Percentiles rank a stretch among this genome's conserved stretches.
Evolutionary conservation across 2,329 filamentous ascomycete species (phyloP).

Genomic region (Fusarium verticillioides): DNA sequence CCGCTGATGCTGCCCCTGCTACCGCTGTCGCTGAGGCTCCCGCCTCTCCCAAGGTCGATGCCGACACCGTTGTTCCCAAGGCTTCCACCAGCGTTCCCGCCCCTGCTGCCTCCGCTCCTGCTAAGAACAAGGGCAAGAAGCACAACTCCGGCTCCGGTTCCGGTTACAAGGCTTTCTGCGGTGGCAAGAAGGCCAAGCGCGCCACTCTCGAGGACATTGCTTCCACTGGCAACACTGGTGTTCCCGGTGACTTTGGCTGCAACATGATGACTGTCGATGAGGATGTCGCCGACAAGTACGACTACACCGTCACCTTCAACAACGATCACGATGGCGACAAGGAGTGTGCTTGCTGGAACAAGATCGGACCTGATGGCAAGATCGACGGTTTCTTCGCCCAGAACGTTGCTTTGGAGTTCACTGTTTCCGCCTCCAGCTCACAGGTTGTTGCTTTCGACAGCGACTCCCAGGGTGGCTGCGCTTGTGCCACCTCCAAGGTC

Average conservation of each 20-base stretch:
- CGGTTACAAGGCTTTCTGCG: constrained; percentile 50
- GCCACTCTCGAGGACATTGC: constrained; percentile 59
- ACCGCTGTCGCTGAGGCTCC: constrained; percentile 5
- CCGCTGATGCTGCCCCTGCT: background rate
- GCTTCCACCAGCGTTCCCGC: background rate
- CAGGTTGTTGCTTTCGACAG: constrained; percentile 58
- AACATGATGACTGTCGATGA: constrained; percentile 60
- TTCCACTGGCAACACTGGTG: constrained; percentile 61
- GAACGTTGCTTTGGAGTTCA: constrained; percentile 55
- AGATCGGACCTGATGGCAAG: constrained; percentile 58
- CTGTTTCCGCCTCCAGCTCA: constrained; percentile 50
- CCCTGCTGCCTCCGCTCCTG: background rate
- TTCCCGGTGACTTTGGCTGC: constrained; percentile 57
- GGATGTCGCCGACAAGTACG: constrained; percentile 53
- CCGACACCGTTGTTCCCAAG: constrained; percentile 8
- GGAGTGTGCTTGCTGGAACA: constrained; percentile 61
- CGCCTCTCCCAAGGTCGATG: background rate
- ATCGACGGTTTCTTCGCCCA: constrained; percentile 63
- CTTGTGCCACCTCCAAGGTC: constrained; percentile 53
- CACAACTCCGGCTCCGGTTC: constrained; percentile 31
- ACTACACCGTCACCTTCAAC: constrained; percentile 57
- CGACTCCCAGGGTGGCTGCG: constrained; percentile 61
- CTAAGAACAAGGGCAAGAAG: constrained; percentile 18
- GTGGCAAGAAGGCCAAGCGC: constrained; percentile 55
- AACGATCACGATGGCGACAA: constrained; percentile 51